Percentiles rank a stretch among this genome's conserved stretches.
phyloP scores from a whole-genome alignment of 1,284 basidiomycete species.

The Flammula alnicola region DNA sequence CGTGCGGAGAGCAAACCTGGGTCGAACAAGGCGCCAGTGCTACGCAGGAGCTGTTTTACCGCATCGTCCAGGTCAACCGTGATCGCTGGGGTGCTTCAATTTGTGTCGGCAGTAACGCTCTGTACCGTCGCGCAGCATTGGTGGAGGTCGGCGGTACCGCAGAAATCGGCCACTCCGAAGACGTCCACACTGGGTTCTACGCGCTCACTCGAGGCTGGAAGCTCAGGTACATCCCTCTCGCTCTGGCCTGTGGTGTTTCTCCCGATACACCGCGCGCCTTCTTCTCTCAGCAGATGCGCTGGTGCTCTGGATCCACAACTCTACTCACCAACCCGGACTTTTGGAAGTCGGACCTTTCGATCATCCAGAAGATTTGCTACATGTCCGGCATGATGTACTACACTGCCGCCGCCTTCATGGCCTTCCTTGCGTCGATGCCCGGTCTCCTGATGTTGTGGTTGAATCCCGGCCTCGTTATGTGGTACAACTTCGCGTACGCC shows the following conservation, averaged over 20 bases:
- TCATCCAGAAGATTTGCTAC: slow-evolving; percentile 31
- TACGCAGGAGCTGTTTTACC: slow-evolving; percentile 30
- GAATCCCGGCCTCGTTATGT: slow-evolving; percentile 24
- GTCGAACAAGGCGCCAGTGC: slow-evolving; percentile 30
- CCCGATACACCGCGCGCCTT: slow-evolving; percentile 29
- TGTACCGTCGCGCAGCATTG: slow-evolving; percentile 29
- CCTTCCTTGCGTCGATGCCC: slow-evolving; percentile 25
- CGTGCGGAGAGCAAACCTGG: slow-evolving; percentile 28
- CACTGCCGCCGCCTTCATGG: slow-evolving; percentile 26
- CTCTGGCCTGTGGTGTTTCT: slow-evolving; percentile 28
- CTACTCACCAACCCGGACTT: slow-evolving; percentile 28
- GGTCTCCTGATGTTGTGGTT: slow-evolving; percentile 25
- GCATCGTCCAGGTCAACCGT: slow-evolving; percentile 31
- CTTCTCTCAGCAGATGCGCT: slow-evolving; percentile 34
- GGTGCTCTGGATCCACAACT: slow-evolving; percentile 30
- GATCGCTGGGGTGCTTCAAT: slow-evolving; percentile 30
- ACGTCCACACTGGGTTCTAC: slow-evolving; percentile 31
- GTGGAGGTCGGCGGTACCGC: slow-evolving; percentile 29
- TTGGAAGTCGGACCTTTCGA: slow-evolving; percentile 27
- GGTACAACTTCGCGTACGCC: slow-evolving; percentile 29
- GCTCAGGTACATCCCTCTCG: slow-evolving; percentile 29
- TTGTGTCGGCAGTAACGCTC: slow-evolving; percentile 30
- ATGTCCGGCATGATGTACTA: slow-evolving; percentile 31
- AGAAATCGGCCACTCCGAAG: slow-evolving; percentile 30
- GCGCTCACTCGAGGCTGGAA: slow-evolving; percentile 29